Conservation (phyloP, 1,139 yeast species). For the Maudiozyma humilis region DNA sequence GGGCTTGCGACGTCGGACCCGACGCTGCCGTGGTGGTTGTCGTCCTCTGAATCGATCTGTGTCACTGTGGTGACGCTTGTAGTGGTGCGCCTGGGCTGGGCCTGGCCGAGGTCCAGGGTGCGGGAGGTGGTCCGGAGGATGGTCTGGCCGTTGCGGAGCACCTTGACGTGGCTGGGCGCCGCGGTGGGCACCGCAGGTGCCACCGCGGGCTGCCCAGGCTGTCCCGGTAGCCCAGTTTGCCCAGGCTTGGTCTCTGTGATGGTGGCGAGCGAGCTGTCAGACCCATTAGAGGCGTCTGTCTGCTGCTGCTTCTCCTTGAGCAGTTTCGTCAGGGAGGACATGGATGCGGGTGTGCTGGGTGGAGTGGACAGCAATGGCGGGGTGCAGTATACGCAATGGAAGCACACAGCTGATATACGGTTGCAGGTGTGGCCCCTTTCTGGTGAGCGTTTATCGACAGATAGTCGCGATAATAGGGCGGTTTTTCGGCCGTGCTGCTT, state of each 20-base stretch:
- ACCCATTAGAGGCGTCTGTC: slow-evolving; percentile 10
- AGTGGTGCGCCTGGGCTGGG: slow-evolving; percentile 13
- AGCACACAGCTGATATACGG: no score
- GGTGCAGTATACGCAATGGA: no score
- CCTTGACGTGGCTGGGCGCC: not conserved
- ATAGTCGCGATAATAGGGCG: no score
- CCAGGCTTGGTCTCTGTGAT: slow-evolving; percentile 4
- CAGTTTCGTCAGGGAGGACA: slow-evolving; percentile 31
- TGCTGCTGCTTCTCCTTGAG: slow-evolving; percentile 30
- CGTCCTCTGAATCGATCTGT: slow-evolving; percentile 22
- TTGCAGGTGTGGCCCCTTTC: no score
- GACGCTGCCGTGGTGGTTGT: slow-evolving; percentile 7
- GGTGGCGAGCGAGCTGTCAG: slow-evolving; percentile 3
- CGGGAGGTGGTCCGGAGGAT: slow-evolving; percentile 13
- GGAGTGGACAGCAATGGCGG: not conserved
- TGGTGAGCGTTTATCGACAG: no score
- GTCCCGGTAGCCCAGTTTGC: not conserved
- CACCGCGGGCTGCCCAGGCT: no score
- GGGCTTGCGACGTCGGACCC: not conserved
- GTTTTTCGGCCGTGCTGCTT: no score
- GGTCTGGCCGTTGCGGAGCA: slow-evolving; percentile 7
- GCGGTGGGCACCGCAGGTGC: no score
- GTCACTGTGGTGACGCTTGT: slow-evolving; percentile 27
- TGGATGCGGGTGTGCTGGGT: no score
- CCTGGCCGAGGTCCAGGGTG: slow-evolving; percentile 11